Conservation (phyloP, 768 basidiomycete genomes). For the Pleurotus pulmonarius region DNA sequence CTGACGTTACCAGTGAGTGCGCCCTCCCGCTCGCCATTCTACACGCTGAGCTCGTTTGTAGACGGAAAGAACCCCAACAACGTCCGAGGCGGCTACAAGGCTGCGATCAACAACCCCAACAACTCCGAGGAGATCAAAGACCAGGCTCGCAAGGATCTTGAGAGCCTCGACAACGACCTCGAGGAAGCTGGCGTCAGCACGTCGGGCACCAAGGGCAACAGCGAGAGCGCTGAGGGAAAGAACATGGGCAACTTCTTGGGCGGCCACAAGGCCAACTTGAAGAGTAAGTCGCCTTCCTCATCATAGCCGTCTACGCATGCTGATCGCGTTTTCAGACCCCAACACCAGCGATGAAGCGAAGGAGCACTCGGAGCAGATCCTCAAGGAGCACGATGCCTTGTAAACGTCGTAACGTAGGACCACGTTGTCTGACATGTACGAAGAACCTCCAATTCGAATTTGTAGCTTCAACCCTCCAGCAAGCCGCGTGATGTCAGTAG, state of each 20-base stretch:
- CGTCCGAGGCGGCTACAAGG: slow-evolving; percentile 1
- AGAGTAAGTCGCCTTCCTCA: not conserved
- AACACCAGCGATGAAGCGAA: slow-evolving; percentile 3
- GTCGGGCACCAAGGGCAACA: not conserved
- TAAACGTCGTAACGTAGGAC: not conserved
- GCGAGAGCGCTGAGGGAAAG: not conserved
- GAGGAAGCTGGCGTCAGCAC: not conserved
- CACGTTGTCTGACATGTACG: not conserved
- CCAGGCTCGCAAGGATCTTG: not conserved
- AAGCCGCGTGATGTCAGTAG: no score
- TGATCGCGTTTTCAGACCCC: not conserved
- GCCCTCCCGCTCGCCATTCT: not conserved
- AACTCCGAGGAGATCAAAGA: not conserved
- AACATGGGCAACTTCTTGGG: slow-evolving; percentile 5
- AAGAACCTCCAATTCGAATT: not conserved
- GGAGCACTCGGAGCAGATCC: not conserved
- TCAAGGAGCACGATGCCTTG: not conserved
- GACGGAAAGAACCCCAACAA: slow-evolving; percentile 1
- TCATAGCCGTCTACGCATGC: not conserved
- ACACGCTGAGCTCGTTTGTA: not conserved
- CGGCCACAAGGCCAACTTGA: slow-evolving; percentile 5
- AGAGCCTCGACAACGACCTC: not conserved
- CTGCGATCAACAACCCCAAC: slow-evolving; percentile 2
- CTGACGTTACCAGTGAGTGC: not conserved
- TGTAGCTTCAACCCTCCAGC: no score